A percentile compares a stretch with the other conserved stretches of the same genome.
Evolutionary conservation across 2,329 filamentous ascomycete genomes (phyloP).

Genomic region (Fulvia fulva): DNA sequence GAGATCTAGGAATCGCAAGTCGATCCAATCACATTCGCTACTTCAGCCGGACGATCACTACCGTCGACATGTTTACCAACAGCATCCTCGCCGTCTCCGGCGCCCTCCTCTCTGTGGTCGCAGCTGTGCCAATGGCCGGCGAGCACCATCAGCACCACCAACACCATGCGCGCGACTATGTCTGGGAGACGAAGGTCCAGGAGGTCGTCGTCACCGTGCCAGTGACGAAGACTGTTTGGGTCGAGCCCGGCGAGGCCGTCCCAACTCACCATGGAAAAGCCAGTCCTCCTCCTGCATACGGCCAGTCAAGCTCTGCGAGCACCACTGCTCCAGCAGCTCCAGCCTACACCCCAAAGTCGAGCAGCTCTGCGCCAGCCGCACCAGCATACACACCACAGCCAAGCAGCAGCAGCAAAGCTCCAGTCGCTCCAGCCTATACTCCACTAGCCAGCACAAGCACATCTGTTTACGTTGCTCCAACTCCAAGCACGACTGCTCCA

Average conservation of each 20-base stretch:
- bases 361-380: conserved; percentile 7
- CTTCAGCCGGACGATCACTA: conserved; percentile 13
- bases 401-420: conserved; percentile 4
- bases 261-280: conserved; percentile 21
- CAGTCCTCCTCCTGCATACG: conserved; percentile 9
- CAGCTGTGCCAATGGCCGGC: conserved; percentile 29
- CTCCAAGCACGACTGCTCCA: conserved; percentile 16
- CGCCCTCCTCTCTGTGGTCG: conserved; percentile 29
- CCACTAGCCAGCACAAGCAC: conserved; percentile 23
- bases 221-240: conserved; percentile 48
- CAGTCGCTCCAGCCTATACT: conserved; percentile 20
- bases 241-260: conserved; percentile 32
- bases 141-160: conserved; percentile 16
- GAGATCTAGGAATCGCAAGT: conserved; percentile 16
- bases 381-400: conserved; percentile 5
- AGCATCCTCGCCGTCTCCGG: conserved; percentile 28
- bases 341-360: not conserved
- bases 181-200: conserved; percentile 49
- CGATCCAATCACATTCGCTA: conserved; percentile 17
- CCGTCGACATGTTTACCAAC: conserved; percentile 30
- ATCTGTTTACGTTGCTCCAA: conserved; percentile 25
- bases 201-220: conserved; percentile 48
- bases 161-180: conserved; percentile 40
- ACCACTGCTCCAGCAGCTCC: conserved; percentile 14
- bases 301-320: conserved; percentile 1